These are phyloP conservation scores for Reutealis trisperma DNA, from an alignment of 345 rosid species.

Conservation along the genomic window DNA sequence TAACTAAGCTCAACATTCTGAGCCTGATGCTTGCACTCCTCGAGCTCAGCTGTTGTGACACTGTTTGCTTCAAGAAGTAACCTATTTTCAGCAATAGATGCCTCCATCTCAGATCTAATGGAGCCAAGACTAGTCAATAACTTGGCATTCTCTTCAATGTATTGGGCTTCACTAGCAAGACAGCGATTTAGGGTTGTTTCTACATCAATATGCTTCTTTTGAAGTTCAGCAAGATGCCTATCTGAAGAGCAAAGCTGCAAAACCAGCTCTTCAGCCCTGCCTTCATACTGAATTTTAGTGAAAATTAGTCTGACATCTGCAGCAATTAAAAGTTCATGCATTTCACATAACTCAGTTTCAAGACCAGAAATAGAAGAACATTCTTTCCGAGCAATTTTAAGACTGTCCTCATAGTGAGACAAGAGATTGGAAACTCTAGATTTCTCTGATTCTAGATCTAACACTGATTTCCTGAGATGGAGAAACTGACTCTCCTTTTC, in stretches of 20 bases:
- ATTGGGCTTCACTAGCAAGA: constrained; percentile 50
- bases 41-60: constrained; percentile 41
- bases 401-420: constrained; percentile 51
- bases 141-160: constrained; percentile 60
- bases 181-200: constrained; percentile 52
- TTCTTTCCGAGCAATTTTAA: constrained; percentile 45
- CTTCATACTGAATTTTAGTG: constrained; percentile 53
- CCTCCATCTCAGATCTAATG: constrained; percentile 54
- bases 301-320: constrained; percentile 52
- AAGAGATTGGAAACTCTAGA: constrained; percentile 42
- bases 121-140: constrained; percentile 43
- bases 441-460: constrained; percentile 63
- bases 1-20: constrained; percentile 36
- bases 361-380: constrained; percentile 47
- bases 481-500: constrained; percentile 51
- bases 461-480: constrained; percentile 55
- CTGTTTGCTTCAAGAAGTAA: constrained; percentile 42
- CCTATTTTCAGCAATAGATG: constrained; percentile 43
- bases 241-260: constrained; percentile 45
- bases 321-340: constrained; percentile 55
- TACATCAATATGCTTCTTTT: constrained; percentile 50
- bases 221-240: constrained; percentile 46
- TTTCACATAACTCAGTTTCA: constrained; percentile 63
- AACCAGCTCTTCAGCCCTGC: constrained; percentile 46
- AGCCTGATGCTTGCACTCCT: constrained; percentile 37